Percentiles rank a stretch among this genome's conserved stretches.
phyloP scores from a whole-genome alignment of 768 basidiomycete species.

The Phaeolepiota aurea region DNA sequence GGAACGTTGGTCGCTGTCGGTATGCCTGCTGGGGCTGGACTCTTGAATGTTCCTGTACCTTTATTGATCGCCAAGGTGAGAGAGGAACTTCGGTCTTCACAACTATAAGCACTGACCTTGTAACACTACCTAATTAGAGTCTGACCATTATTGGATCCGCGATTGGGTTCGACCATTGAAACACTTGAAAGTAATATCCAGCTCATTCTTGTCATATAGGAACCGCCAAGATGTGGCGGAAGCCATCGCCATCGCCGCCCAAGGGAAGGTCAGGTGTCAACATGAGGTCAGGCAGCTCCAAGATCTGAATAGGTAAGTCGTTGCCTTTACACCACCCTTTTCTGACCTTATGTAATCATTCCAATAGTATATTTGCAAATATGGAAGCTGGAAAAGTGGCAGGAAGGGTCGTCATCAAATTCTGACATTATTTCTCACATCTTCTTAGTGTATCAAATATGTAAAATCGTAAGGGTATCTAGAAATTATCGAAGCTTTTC shows the following conservation, averaged over 20 bases:
- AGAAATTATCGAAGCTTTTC: no score
- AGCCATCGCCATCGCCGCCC: constrained; percentile 59
- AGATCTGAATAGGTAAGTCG: constrained; percentile 36
- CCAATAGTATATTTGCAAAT: constrained; percentile 12
- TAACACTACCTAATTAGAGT: constrained; percentile 20
- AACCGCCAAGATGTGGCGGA: constrained; percentile 72
- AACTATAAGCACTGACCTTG: background rate
- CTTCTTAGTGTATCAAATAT: no score
- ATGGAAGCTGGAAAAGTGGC: constrained; percentile 16
- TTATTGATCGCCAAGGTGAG: constrained; percentile 25
- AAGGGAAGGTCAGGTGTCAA: constrained; percentile 56
- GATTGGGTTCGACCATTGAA: constrained; percentile 23
- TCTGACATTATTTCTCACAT: no score
- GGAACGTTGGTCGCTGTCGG: constrained; percentile 73
- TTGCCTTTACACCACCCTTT: background rate
- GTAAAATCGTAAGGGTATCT: no score
- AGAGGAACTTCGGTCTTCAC: no score
- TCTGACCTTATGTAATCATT: background rate
- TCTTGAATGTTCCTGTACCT: constrained; percentile 43
- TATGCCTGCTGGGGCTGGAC: constrained; percentile 37
- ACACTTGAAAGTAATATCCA: no score
- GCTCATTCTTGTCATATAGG: no score
- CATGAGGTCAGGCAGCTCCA: constrained; percentile 33
- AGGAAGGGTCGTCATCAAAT: constrained; percentile 9
- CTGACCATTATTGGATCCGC: constrained; percentile 30